Conservation (phyloP, 148 eudicot genomes). For the Rhododendron ferrugineum region DNA sequence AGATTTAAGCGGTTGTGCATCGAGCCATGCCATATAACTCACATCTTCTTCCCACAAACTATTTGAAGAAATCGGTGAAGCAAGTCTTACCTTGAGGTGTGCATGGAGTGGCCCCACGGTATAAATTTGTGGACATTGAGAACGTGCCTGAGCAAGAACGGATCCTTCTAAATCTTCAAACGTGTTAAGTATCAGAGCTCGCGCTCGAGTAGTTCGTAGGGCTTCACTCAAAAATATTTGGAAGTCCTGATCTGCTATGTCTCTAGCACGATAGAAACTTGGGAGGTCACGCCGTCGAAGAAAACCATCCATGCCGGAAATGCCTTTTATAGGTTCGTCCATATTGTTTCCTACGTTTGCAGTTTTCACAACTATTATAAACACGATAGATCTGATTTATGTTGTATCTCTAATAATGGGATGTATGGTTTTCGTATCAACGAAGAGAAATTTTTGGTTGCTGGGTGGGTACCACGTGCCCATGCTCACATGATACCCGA, state of each 20-base stretch:
- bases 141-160: neutral
- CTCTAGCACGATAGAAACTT: neutral
- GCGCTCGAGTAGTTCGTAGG: no score
- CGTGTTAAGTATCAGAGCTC: neutral
- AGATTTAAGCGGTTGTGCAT: neutral
- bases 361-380: neutral
- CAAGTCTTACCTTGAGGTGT: neutral
- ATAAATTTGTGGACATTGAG: neutral
- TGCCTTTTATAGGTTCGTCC: neutral
- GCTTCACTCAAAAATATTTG: no score
- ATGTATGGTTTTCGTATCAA: no score
- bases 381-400: no score
- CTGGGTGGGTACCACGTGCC: no score
- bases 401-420: no score
- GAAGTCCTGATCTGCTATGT: neutral
- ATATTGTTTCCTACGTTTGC: neutral
- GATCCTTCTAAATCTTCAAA: slow-evolving; percentile 1
- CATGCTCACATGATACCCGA: no score
- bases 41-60: neutral
- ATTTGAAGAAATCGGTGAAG: neutral
- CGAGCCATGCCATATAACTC: neutral
- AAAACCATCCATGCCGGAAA: neutral
- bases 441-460: no score
- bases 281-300: neutral
- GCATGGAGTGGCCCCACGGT: neutral